phyloP scores from a whole-genome alignment of 805 yeast species.

The Danielia reshetovae region DNA sequence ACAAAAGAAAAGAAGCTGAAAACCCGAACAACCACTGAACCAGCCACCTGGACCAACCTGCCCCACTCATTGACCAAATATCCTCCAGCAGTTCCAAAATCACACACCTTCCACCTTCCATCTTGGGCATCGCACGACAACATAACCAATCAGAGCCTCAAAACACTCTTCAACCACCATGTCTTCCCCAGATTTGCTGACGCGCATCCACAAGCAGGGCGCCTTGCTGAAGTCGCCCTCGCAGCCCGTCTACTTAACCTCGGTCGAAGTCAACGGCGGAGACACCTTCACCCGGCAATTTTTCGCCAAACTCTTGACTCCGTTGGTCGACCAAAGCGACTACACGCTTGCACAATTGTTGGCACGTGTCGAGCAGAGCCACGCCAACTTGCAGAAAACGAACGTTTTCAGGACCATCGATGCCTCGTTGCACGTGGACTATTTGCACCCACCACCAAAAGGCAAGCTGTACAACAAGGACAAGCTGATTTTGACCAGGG shows the following conservation, averaged over 20 bases:
- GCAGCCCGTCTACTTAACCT: constrained; percentile 34
- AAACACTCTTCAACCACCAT: not conserved
- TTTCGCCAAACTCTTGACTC: constrained; percentile 43
- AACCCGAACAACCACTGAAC: not conserved
- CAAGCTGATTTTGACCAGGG: constrained; percentile 43
- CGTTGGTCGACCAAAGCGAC: constrained; percentile 38
- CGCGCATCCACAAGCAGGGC: constrained; percentile 25
- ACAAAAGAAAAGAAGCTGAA: not conserved
- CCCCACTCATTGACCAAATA: too few species aligned
- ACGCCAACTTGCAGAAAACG: constrained; percentile 37
- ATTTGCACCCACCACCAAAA: constrained; percentile 22
- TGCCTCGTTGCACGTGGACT: constrained; percentile 41
- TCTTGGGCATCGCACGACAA: constrained; percentile 1
- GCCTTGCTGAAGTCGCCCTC: constrained; percentile 26
- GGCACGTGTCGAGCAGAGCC: constrained; percentile 26
- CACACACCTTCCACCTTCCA: too few species aligned
- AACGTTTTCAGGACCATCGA: constrained; percentile 42
- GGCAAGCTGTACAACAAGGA: constrained; percentile 30
- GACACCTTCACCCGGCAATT: constrained; percentile 43
- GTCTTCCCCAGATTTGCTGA: constrained; percentile 4
- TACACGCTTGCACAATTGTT: constrained; percentile 42
- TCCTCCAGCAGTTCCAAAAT: too few species aligned
- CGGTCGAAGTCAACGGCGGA: constrained; percentile 40
- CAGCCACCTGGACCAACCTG: too few species aligned
- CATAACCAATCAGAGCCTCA: constrained; percentile 2